Percentiles rank a stretch among this genome's conserved stretches.
Conservation (phyloP, 371 early-diverging fungal genomes). For the Mortierella polycephala region DNA sequence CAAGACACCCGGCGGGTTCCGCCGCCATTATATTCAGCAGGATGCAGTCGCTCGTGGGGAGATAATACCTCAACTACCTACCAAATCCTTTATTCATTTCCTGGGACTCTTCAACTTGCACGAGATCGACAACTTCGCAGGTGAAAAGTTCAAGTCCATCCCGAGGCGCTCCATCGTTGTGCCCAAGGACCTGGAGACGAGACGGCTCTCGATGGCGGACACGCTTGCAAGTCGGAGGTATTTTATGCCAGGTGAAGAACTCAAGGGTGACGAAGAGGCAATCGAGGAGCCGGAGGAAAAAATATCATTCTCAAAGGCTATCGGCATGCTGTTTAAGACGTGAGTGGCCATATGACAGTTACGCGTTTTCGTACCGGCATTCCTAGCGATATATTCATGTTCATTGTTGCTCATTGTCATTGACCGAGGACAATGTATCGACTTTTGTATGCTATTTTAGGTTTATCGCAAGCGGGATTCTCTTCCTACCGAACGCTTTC, state of each 20-base stretch:
- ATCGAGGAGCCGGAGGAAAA: constrained; percentile 48
- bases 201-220: constrained; percentile 13
- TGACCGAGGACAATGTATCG: not conserved
- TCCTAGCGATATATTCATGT: no score
- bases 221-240: constrained; percentile 28
- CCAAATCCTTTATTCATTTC: constrained; percentile 77
- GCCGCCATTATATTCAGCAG: constrained; percentile 71
- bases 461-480: constrained; percentile 85
- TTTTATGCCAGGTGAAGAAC: constrained; percentile 62
- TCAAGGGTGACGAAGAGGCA: constrained; percentile 58
- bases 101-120: constrained; percentile 64
- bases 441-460: constrained; percentile 8
- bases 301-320: constrained; percentile 48
- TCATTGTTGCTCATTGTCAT: not conserved
- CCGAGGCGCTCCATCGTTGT: constrained; percentile 32
- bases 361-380: not conserved
- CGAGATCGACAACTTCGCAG: constrained; percentile 76
- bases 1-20: constrained; percentile 78
- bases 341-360: constrained; percentile 22
- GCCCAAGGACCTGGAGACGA: constrained; percentile 33
- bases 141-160: constrained; percentile 67
- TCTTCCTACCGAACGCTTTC: constrained; percentile 85
- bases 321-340: constrained; percentile 52
- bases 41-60: constrained; percentile 55
- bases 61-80: constrained; percentile 47